Evolutionary conservation across 2,329 filamentous ascomycete genomes (phyloP).

Genomic region (Colletotrichum neosansevieriae): DNA sequence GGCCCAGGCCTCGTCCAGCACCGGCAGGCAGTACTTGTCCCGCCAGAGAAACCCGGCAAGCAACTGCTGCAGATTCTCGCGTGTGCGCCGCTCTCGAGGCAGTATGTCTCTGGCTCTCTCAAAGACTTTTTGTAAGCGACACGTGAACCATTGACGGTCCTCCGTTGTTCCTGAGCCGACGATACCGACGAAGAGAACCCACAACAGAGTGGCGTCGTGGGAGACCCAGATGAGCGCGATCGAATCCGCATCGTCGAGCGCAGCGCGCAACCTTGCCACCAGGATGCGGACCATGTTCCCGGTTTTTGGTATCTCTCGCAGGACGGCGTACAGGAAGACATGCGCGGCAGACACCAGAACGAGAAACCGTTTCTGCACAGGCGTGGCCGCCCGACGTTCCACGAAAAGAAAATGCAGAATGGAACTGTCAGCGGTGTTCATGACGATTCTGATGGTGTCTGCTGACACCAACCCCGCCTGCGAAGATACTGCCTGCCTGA

Average conservation of each 20-base stretch:
- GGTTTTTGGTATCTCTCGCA: constrained; percentile 38
- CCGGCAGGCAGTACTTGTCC: constrained; percentile 47
- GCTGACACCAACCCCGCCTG: constrained; percentile 27
- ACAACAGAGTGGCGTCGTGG: constrained; percentile 31
- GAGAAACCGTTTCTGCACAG: constrained; percentile 20
- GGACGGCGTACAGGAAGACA: constrained; percentile 38
- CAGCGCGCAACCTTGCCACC: constrained; percentile 33
- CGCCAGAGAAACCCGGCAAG: constrained; percentile 37
- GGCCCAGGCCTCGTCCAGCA: constrained; percentile 30
- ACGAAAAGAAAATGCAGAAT: constrained; percentile 40
- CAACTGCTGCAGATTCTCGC: constrained; percentile 23
- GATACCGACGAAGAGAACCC: constrained; percentile 40
- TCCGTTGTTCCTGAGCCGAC: constrained; percentile 28
- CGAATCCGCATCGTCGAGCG: constrained; percentile 32
- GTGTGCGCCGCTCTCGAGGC: constrained; percentile 20
- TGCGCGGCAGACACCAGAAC: constrained; percentile 39
- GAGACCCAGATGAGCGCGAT: constrained; percentile 23
- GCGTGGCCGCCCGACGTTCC: constrained; percentile 21
- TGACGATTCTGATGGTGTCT: constrained; percentile 40
- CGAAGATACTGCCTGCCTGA: constrained; percentile 36
- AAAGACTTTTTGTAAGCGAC: constrained; percentile 13
- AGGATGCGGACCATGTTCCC: constrained; percentile 38
- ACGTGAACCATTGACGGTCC: constrained; percentile 25
- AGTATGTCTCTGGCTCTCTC: constrained; percentile 20
- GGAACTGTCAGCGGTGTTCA: constrained; percentile 40